Evolutionary conservation across 345 rosid species (phyloP).

Genomic region (Schrenkiella parvula): DNA sequence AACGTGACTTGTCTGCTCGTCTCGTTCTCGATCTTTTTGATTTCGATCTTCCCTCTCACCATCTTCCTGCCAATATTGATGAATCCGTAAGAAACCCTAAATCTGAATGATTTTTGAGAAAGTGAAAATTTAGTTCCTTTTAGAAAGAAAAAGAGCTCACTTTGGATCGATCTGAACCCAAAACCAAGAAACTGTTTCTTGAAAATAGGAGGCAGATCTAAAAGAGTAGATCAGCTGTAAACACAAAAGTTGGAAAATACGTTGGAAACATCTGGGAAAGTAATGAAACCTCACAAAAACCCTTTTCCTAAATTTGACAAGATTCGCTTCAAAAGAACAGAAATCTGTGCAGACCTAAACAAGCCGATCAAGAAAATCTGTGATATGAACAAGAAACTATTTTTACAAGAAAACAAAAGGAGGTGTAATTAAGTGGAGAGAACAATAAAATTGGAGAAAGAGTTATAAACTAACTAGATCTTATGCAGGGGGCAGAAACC

Average conservation of each 20-base stretch:
- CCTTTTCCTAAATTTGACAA: not conserved
- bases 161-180: not conserved
- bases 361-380: constrained; percentile 6
- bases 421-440: not conserved
- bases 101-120: not conserved
- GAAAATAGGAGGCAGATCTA: not conserved
- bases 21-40: constrained; percentile 46
- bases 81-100: constrained; percentile 3
- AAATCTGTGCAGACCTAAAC: not conserved
- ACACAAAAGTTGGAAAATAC: not conserved
- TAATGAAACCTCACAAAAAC: not conserved
- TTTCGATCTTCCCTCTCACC: constrained; percentile 52
- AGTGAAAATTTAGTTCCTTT: not conserved
- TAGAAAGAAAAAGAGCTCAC: not conserved
- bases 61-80: constrained; percentile 10
- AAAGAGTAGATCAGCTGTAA: not conserved
- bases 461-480: not conserved
- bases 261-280: not conserved
- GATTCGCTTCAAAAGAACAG: not conserved
- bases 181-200: constrained; percentile 15
- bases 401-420: not conserved
- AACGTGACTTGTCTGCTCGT: constrained; percentile 56
- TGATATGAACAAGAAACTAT: not conserved
- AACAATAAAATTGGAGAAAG: not conserved
- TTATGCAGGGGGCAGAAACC: not conserved